Conservation (phyloP, 352 stramenopile genomes). For the Pythium dissotocum region DNA sequence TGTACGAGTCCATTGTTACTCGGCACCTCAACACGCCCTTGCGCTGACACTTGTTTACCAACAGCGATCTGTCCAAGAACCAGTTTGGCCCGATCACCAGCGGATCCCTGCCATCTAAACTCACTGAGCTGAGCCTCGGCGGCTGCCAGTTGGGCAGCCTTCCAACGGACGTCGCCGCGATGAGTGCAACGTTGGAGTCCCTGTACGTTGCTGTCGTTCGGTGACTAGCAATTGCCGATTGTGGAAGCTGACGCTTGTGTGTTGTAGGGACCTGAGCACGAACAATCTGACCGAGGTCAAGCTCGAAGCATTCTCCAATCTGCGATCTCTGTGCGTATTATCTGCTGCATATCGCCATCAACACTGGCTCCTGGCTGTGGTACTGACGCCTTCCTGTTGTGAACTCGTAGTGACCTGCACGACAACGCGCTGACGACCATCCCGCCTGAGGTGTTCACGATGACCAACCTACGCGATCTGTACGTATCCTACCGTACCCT, state of each 20-base stretch:
- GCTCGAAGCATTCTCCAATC: conserved; percentile 8
- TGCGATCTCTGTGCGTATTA: conserved; percentile 21
- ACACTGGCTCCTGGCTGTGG: background rate
- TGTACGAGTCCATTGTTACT: conserved; percentile 20
- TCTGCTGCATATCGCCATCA: no score
- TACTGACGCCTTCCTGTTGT: background rate
- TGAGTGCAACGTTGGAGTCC: conserved; percentile 20
- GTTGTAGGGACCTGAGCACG: conserved; percentile 21
- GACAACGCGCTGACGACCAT: conserved; percentile 22
- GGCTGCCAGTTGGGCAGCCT: conserved; percentile 16
- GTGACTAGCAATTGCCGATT: no score
- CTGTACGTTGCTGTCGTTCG: conserved; percentile 23
- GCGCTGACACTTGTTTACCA: no score
- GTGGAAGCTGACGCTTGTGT: background rate
- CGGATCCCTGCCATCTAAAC: conserved; percentile 6
- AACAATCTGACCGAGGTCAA: conserved; percentile 16
- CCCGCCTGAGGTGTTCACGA: conserved; percentile 16
- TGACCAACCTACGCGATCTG: conserved; percentile 22
- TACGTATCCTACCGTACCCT: no score
- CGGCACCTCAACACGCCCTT: no score
- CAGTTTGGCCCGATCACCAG: conserved; percentile 17
- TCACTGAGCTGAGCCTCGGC: conserved; percentile 19
- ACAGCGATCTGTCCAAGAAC: conserved; percentile 28
- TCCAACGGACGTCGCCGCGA: conserved; percentile 16
- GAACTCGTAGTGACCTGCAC: conserved; percentile 11